Base-by-base conservation (phyloP, 257 asterid genomes). In the Nicotiana otophora region DNA sequence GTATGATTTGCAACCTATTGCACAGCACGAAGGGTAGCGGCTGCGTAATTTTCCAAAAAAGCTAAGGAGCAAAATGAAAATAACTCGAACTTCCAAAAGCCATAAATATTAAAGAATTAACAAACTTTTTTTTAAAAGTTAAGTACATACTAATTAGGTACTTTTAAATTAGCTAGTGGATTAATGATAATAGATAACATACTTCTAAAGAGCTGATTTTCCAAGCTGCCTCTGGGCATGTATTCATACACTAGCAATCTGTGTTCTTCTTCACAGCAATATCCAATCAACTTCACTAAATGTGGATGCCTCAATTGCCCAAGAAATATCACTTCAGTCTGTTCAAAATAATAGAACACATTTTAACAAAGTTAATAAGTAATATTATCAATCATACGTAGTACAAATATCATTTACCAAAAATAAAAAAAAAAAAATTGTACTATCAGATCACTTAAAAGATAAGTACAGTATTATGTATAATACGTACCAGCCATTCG, bases 141-240 rank as follows among this genome's bases (percentile, higher is more conserved):
- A 9, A 36, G 55, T 11, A 20, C 39, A 75, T 1, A 75, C 1
- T 48, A 14, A 77, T 57, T 19, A 9, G 9, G 0, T 53, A 28
- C 26, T 55, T 28, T 4, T 54, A 77, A 51, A 58, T 16, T 77
- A 19, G 28, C 14, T 7, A 76, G 16, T 68, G 16, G 36, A 46
- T 72, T 31, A 86, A 46, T 55, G 36, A 82, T 2, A 55, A 4
- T 16, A 53, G 10, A 58, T 10, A 80, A 57, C 98, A 7, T 91
- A 95, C 99, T 95, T 91, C 98, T 82, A 34, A 95, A 95, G 2
- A 95, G 95, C 48, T 95, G 99, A 86, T 91, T 95, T 83, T 95
- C 99, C 87, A 95, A 84, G 92, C 99, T 95, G 5, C 99, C 99
- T 58, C 99, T 84, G 3, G 99, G 97, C 98, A 95, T 90, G 90